Evolutionary conservation across 1,139 yeast species (phyloP), one percentile per base, ranked within the genome.

Genomic region (Geotrichum bryndzae): DNA sequence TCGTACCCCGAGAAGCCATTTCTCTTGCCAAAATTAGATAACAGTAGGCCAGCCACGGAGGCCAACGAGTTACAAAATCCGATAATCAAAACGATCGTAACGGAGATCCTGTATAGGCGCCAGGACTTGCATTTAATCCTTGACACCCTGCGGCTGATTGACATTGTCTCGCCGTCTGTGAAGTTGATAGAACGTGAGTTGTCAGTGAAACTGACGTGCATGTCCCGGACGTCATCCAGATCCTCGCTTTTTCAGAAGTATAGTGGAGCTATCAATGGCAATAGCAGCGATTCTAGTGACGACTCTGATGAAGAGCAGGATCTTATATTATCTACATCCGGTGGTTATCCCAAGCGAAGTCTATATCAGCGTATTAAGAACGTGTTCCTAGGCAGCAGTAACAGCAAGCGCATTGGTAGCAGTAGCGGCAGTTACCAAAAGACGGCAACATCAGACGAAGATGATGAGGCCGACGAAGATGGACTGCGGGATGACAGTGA

Each of bases 81-180:
- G 22, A 23, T 38, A 15, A 55, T 55, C 29, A 59, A 54, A 22
- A 51, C 57, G 8, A 51, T 59, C 6, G 57, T 59, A 29, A 55
- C 61, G 10, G 61, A 59, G 38, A 55, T 59, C n/a, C 54, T 59
- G 10, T 59, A 55, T 45, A 29, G 61, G 18, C 61, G 61, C 23
- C 58, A 59, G 29, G 61, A 59, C 53, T 31, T 59, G 41, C 58
- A 55, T 45, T 27, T 54, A 31, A 55, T 59, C 15, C 53, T 59
- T 7, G 58, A 55, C 48, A 59, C 57, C n/a, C 45, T 59, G 22
- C 54, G 52, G 56, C 29, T 33, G 38, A 59, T 59, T 50, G 61
- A 59, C 56, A 25, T 31, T 22, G 61, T 59, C 48, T 41, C 48
- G 22, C 48, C 48, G 48, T 41, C 48, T 23, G n/a, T 41, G 22